Evolutionary conservation across 371 early-diverging fungal genomes (phyloP).

Genomic region (Rhizopus delemar): DNA sequence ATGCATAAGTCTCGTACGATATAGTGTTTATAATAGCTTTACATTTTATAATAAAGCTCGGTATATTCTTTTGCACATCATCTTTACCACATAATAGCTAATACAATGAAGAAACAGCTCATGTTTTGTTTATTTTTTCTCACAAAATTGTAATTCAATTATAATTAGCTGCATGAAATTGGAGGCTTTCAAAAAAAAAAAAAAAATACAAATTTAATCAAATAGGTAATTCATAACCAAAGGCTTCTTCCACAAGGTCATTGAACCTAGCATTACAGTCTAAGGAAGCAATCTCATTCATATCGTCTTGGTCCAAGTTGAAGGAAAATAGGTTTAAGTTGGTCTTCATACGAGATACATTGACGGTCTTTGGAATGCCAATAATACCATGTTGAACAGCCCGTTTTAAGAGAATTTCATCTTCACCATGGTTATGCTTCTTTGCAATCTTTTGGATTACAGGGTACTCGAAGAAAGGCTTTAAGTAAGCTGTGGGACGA

Average conservation of each 20-base stretch:
- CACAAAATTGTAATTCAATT: too few species aligned
- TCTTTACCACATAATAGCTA: too few species aligned
- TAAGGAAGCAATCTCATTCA: conserved; percentile 27
- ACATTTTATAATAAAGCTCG: too few species aligned
- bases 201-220: conserved; percentile 19
- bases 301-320: conserved; percentile 30
- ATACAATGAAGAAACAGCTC: too few species aligned
- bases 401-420: conserved; percentile 53
- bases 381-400: conserved; percentile 50
- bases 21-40: too few species aligned
- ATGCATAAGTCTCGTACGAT: too few species aligned
- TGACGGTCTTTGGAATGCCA: conserved; percentile 68
- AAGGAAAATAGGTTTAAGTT: conserved; percentile 35
- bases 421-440: conserved; percentile 16
- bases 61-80: too few species aligned
- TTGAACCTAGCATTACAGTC: conserved; percentile 41
- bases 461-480: conserved; percentile 35
- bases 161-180: too few species aligned
- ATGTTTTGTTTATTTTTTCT: too few species aligned
- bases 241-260: conserved; percentile 21
- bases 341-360: conserved; percentile 45
- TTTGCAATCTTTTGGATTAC: conserved; percentile 26
- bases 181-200: too few species aligned
- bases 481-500: conserved; percentile 38
- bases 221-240: conserved; percentile 39